These are phyloP conservation scores for Phaeoacremonium minimum DNA, from an alignment of 2,329 filamentous ascomycete genomes.

Conservation along the genomic window DNA sequence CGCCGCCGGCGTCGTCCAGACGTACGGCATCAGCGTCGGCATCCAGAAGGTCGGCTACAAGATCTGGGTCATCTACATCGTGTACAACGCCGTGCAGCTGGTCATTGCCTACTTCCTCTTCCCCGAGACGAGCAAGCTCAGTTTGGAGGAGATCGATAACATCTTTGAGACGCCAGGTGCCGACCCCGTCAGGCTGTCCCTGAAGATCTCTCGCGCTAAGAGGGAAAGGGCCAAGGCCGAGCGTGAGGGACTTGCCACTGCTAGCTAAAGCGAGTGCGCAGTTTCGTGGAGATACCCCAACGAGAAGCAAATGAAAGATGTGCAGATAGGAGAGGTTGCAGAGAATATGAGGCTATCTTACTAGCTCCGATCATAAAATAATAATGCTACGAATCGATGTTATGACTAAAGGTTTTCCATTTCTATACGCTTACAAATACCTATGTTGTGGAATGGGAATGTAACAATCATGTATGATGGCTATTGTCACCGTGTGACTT, in stretches of 20 bases:
- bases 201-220: conserved; percentile 13
- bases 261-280: too few relatives aligned
- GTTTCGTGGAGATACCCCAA: too few relatives aligned
- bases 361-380: too few relatives aligned
- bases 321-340: too few relatives aligned
- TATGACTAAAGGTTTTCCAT: too few relatives aligned
- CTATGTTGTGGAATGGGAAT: too few relatives aligned
- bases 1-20: conserved; percentile 34
- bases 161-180: conserved; percentile 39
- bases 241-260: conserved; percentile 1
- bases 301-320: too few relatives aligned
- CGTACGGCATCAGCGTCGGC: conserved; percentile 41
- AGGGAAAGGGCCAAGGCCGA: conserved; percentile 8
- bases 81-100: conserved; percentile 43
- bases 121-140: conserved; percentile 44
- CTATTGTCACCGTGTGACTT: too few relatives aligned
- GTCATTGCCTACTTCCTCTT: conserved; percentile 43
- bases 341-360: too few relatives aligned
- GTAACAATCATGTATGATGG: too few relatives aligned
- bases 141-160: conserved; percentile 52
- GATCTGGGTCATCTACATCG: conserved; percentile 46
- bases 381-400: too few relatives aligned
- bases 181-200: conserved; percentile 11
- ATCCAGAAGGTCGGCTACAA: conserved; percentile 43
- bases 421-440: too few relatives aligned